These are phyloP conservation scores for Vaccinium corymbosum DNA, from an alignment of 148 eudicot species.

Conservation along the genomic window DNA sequence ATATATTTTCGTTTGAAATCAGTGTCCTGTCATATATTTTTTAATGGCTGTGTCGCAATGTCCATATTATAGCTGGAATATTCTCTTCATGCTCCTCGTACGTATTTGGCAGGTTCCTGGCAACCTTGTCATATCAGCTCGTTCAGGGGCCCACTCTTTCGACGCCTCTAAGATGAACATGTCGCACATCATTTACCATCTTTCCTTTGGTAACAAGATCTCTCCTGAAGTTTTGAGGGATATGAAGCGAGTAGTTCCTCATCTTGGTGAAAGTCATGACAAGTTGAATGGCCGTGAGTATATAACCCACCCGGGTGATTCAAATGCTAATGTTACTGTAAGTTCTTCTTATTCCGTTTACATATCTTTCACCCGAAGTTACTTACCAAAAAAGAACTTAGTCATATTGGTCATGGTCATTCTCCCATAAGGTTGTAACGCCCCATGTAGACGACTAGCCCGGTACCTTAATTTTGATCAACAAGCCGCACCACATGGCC, in stretches of 20 bases:
- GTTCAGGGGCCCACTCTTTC: constrained; percentile 88
- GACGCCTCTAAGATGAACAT: constrained; percentile 92
- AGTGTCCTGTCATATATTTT: not conserved
- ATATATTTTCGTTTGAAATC: not conserved
- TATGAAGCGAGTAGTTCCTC: constrained; percentile 64
- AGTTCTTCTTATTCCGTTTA: constrained; percentile 26
- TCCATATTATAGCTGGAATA: not conserved
- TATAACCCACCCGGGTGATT: constrained; percentile 48
- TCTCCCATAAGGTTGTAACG: not conserved
- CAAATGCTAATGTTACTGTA: constrained; percentile 82
- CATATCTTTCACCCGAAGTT: not conserved
- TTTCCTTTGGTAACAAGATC: constrained; percentile 77
- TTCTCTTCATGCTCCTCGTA: not conserved
- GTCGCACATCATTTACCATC: constrained; percentile 70
- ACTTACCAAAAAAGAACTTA: not conserved
- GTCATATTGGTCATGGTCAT: not conserved
- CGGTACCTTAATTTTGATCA: too few species aligned
- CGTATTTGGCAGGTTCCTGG: constrained; percentile 77
- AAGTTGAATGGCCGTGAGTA: constrained; percentile 61
- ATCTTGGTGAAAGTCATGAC: constrained; percentile 77
- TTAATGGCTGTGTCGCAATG: not conserved
- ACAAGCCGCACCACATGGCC: too few species aligned
- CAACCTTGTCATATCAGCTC: constrained; percentile 84
- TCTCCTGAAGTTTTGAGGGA: constrained; percentile 56
- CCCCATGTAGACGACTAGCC: too few species aligned